Base-by-base conservation (phyloP, 495 filamentous ascomycete species). In the Hyaloscypha hepaticicola region DNA sequence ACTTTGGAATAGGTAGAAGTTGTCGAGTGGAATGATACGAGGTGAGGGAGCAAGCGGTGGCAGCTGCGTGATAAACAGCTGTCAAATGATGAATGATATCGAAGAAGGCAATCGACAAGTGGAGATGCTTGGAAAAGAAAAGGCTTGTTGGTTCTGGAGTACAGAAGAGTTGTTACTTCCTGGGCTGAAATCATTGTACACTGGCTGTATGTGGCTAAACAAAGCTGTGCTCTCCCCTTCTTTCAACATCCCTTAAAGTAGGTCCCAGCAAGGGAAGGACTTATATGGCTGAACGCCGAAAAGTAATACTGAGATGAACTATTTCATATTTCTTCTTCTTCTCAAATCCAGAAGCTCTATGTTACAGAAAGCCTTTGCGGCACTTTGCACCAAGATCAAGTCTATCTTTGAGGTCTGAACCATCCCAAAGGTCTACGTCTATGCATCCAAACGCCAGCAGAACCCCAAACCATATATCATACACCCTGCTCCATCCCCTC, bases 401-500 rank as follows among this genome's bases (percentile, higher is more conserved):
- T 45, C 38, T 33, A 33, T 33, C 31, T 33, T 33, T 12, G 11
- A 45, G 4, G 38, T 14, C 0, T n/a, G 6, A 45, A 0, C 38
- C 16, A 11, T 16, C 38, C 31, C 5, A 34, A 16, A 45, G 38
- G 38, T 45, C 38, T 45, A 45, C 4, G 38, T 45, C 38, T 45
- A 53, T n/a, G 22, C 4, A 53, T 19, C 50, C 48, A 50, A 25
- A 53, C 24, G 14, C 28, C 25, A 56, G 19, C 24, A 28, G 5
- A 24, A 6, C 14, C 14, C 19, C n/a, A 29, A 1, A 21, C 16
- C 14, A 7, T 22, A 63, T 0, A 49, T 68, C 55, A 68, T 60
- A 59, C 58, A 49, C 57, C 64, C 24, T 66, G 57, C 29, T 66
- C 67, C 56, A 70, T 52, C 3, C 64, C 67, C 34, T 70, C 67